phyloP scores from a whole-genome alignment of 495 filamentous ascomycete species.

The Tricharina praecox region DNA sequence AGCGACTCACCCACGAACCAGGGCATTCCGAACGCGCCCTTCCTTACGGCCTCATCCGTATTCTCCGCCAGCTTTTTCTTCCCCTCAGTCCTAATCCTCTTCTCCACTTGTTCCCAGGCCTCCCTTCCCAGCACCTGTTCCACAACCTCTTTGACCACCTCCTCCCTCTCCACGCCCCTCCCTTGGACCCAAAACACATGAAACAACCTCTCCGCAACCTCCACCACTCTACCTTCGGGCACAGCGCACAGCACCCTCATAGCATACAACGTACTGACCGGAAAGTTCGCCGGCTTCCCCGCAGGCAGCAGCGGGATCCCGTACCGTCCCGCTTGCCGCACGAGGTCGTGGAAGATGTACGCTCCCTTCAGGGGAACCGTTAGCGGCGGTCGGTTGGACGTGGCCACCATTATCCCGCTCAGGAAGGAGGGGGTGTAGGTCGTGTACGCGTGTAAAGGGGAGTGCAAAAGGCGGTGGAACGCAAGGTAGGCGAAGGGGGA shows the following conservation, averaged over 20 bases:
- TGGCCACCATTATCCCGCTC: conserved; percentile 48
- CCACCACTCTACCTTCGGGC: neutral
- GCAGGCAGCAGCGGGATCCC: conserved; percentile 32
- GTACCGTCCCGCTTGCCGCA: conserved; percentile 40
- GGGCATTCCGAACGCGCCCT: conserved; percentile 56
- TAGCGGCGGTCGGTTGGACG: conserved; percentile 62
- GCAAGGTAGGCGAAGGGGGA: conserved; percentile 44
- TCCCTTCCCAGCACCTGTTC: neutral
- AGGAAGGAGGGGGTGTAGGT: conserved; percentile 48
- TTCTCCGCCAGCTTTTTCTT: conserved; percentile 43
- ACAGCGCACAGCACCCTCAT: neutral
- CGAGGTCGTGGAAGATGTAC: conserved; percentile 38
- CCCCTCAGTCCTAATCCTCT: conserved; percentile 33
- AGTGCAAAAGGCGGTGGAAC: conserved; percentile 32
- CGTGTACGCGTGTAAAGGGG: neutral
- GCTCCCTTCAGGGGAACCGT: conserved; percentile 46
- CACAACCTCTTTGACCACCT: neutral
- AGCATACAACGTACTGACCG: conserved; percentile 12
- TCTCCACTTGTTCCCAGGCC: conserved; percentile 28
- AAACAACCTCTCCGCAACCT: neutral
- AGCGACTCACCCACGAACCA: conserved; percentile 42
- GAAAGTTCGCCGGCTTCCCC: conserved; percentile 29
- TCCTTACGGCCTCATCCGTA: conserved; percentile 42
- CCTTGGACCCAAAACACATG: conserved; percentile 3
- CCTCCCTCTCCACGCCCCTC: neutral